Percentiles rank a stretch among this genome's conserved stretches.
Conservation (phyloP, 257 asterid genomes). For the Rauvolfia tetraphylla region DNA sequence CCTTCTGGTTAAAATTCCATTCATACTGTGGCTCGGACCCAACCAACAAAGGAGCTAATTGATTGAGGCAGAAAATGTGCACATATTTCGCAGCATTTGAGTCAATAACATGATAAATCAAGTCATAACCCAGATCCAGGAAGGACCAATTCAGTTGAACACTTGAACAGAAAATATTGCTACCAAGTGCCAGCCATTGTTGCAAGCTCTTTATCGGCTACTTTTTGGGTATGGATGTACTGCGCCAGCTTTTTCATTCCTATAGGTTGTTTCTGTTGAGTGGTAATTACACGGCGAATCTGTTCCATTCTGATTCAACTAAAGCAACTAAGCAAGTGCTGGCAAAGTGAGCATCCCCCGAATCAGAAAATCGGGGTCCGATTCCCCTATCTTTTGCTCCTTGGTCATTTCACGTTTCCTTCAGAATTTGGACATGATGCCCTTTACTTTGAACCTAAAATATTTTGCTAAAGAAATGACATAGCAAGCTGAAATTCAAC, state of each 20-base stretch:
- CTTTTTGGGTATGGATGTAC: too few species aligned
- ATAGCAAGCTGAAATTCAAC: not conserved
- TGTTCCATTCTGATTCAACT: not conserved
- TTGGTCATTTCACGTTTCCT: too few species aligned
- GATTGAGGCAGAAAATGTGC: too few species aligned
- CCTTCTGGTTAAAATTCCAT: not conserved
- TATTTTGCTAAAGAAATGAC: not conserved
- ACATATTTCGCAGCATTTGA: not conserved
- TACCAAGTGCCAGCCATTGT: not conserved
- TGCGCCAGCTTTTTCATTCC: not conserved
- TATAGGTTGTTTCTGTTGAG: not conserved
- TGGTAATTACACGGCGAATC: not conserved
- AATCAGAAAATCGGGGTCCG: too few species aligned
- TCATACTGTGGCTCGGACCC: not conserved
- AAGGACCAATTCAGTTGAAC: not conserved
- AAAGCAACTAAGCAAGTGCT: not conserved
- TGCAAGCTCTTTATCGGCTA: not conserved
- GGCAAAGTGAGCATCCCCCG: not conserved
- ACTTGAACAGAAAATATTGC: not conserved
- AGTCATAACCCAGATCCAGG: not conserved
- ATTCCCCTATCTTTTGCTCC: not conserved
- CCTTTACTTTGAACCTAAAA: not conserved
- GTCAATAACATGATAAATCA: not conserved
- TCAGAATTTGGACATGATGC: too few species aligned
- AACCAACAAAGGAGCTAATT: not conserved